Conservation (phyloP, 495 filamentous ascomycete species). For the Aspergillus bertholletiae region DNA sequence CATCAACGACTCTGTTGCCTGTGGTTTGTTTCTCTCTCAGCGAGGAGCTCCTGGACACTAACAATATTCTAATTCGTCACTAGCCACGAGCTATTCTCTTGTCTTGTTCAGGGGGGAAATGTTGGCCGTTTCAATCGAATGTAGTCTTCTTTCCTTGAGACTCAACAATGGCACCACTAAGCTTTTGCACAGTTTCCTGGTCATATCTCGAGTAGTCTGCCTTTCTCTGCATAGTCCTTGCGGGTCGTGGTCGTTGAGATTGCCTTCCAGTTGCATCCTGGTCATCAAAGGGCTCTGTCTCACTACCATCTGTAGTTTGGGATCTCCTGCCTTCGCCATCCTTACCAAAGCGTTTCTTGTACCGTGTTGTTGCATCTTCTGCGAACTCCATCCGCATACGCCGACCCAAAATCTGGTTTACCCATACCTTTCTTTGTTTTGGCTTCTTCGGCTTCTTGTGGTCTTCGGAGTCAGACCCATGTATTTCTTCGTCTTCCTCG, state of each 20-base stretch:
- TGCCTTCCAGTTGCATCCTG: constrained; percentile 19
- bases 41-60: not conserved
- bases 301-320: constrained; percentile 21
- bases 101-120: not conserved
- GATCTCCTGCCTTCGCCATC: constrained; percentile 44
- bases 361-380: constrained; percentile 79
- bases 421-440: constrained; percentile 69
- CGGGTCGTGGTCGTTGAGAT: constrained; percentile 14
- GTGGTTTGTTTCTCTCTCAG: not conserved
- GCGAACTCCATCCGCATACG: constrained; percentile 86
- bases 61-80: not conserved
- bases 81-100: not conserved
- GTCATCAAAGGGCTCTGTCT: constrained; percentile 18
- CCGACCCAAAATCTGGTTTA: constrained; percentile 75
- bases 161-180: constrained; percentile 75
- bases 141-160: constrained; percentile 78
- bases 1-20: not conserved
- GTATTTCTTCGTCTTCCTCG: constrained; percentile 55
- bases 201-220: constrained; percentile 39
- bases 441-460: constrained; percentile 50
- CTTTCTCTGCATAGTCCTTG: constrained; percentile 23
- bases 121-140: constrained; percentile 57
- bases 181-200: constrained; percentile 47
- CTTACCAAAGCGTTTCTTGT: constrained; percentile 90
- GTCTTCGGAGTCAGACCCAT: constrained; percentile 29